Base-by-base conservation (phyloP, 768 basidiomycete species). In the Macrolepiota albuminosa region DNA sequence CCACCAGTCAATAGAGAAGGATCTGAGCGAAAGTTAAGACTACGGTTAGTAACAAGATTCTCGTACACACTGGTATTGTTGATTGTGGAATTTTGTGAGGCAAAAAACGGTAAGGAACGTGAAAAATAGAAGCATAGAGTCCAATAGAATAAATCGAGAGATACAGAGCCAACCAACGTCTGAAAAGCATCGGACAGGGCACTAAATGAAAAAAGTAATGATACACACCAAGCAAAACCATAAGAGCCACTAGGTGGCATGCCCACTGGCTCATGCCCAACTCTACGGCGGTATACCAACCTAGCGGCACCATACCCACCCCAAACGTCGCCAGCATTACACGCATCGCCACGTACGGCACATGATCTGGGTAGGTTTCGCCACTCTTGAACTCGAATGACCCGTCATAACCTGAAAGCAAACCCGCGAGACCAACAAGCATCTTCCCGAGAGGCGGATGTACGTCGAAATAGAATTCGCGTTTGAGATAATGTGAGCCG, bases 51-150 rank as follows among this genome's bases (percentile, higher is more conserved):
- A 57, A 46, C 4, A 11, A 11, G 29, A 0, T 47, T 63, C 0
- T 26, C 13, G 13, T 26, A 77, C 93, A 68, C 67, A 96, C 94
- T 91, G 86, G 65, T 88, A 90, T 77, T 95, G 93, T 72, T 98
- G 92, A 70, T 97, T 97, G 71, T 98, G 95, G 76, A 98, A 98
- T 74, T 95, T 97, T 51, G 92, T 86, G 53, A 98, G 78, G 71
- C 90, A 93, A 75, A 96, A 95, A 66, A 96, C 91, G 46, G 95
- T 95, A 69, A 92, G 87, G 81, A 98, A 93, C 43, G 97, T 98
- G 79, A 99, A 98, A 82, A 96, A 97, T 37, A 99, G 78, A n/a
- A 99, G 78, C 93, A 99, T 97, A 24, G 97, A 95, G 72, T 99
- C 97, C 67, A 99, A 80, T 40, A 99, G 86, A 74, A 98, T 95